Evolutionary conservation across 179 eudicot genomes (phyloP).

Genomic region (Sideroxylon spinosum): DNA sequence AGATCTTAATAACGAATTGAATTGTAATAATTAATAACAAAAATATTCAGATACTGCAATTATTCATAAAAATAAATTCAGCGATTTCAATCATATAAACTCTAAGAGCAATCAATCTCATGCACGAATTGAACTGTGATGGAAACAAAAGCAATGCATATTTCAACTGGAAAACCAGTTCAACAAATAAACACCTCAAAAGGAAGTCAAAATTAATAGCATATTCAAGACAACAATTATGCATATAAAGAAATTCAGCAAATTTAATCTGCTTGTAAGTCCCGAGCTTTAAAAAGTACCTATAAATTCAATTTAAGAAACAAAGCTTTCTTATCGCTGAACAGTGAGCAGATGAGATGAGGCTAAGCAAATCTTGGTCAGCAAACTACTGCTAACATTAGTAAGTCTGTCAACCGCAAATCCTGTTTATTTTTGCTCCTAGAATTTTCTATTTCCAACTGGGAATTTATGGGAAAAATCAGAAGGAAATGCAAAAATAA

Average conservation of each 20-base stretch:
- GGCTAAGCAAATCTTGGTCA: no score
- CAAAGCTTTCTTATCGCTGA: neutral
- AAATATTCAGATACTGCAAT: neutral
- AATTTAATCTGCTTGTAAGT: neutral
- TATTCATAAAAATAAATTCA: constrained; percentile 3
- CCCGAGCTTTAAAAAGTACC: neutral
- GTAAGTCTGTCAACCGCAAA: no score
- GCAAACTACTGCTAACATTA: no score
- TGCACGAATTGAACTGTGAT: no score
- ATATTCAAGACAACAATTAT: neutral
- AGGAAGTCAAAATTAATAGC: neutral
- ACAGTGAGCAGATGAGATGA: no score
- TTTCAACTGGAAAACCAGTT: neutral
- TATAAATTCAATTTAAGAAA: neutral
- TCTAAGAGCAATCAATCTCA: neutral
- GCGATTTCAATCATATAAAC: neutral
- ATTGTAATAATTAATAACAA: neutral
- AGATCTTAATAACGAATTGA: neutral
- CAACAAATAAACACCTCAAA: neutral
- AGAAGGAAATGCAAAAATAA: neutral
- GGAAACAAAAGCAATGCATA: neutral
- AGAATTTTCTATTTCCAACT: neutral
- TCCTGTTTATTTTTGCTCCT: no score
- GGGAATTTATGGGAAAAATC: neutral
- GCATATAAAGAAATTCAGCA: neutral